A percentile compares a stretch with the other conserved stretches of the same genome.
phyloP scores from a whole-genome alignment of 441 rosid genomes.

The Euphorbia celastroides region DNA sequence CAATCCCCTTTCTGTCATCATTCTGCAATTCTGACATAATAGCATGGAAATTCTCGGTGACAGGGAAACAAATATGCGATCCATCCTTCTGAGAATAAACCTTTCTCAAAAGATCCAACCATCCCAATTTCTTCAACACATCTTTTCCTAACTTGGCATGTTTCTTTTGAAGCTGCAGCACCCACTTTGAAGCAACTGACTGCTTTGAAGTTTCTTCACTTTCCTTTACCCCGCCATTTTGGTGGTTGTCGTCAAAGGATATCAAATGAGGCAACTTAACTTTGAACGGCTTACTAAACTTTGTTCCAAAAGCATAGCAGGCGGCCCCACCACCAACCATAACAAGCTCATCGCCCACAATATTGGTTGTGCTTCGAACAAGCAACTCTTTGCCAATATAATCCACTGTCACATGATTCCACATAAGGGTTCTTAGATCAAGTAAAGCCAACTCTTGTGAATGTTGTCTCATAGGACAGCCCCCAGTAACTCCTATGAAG shows the following conservation, averaged over 20 bases:
- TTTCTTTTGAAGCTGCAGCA: conserved; percentile 54
- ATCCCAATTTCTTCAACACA: conserved; percentile 71
- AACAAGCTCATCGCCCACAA: conserved; percentile 66
- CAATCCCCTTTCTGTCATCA: conserved; percentile 21
- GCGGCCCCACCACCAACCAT: conserved; percentile 94
- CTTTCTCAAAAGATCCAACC: conserved; percentile 86
- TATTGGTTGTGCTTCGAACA: conserved; percentile 67
- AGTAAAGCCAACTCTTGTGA: conserved; percentile 69
- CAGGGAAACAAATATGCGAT: conserved; percentile 64
- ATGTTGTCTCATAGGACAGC: conserved; percentile 80
- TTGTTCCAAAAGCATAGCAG: conserved; percentile 97
- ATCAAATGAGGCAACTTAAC: conserved; percentile 48
- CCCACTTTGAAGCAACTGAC: conserved; percentile 30
- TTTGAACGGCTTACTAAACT: conserved; percentile 75
- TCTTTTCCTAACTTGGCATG: conserved; percentile 79
- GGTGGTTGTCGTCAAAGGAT: conserved; percentile 27
- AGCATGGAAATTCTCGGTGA: conserved; percentile 53
- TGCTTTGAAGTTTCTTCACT: conserved; percentile 19
- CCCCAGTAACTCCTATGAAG: conserved; percentile 74
- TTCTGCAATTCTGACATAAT: conserved; percentile 35
- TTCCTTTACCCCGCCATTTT: conserved; percentile 18
- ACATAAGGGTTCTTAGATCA: conserved; percentile 42
- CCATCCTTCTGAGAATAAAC: conserved; percentile 48
- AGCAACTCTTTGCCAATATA: conserved; percentile 60
- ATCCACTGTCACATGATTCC: conserved; percentile 65